phyloP scores from a whole-genome alignment of 192 early-diverging fungal genomes.

The Coemansia sp. region DNA sequence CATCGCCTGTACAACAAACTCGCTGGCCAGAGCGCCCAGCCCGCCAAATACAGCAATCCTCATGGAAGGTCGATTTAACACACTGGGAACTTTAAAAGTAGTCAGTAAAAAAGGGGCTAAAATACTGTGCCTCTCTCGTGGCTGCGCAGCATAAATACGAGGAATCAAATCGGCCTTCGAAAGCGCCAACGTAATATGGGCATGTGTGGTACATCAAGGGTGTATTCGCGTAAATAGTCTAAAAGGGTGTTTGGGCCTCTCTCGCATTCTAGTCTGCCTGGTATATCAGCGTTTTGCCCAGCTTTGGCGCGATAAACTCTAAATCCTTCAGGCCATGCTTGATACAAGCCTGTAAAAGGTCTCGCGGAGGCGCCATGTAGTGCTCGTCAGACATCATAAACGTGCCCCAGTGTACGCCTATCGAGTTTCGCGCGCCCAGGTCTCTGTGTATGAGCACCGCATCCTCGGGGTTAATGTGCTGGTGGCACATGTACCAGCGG shows the following conservation, averaged over 20 bases:
- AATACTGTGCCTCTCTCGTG: neutral
- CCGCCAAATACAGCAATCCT: constrained; percentile 43
- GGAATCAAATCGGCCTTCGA: neutral
- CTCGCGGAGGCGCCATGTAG: constrained; percentile 64
- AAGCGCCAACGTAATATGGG: neutral
- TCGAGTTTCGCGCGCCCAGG: constrained; percentile 58
- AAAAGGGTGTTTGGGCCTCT: neutral
- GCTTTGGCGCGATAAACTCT: constrained; percentile 38
- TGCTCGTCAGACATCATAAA: constrained; percentile 78
- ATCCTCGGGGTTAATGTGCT: constrained; percentile 79
- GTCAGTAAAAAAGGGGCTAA: neutral
- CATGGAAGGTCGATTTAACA: constrained; percentile 6
- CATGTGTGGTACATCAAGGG: neutral
- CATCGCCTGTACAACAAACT: constrained; percentile 31
- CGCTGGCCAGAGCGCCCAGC: constrained; percentile 20
- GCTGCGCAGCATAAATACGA: neutral
- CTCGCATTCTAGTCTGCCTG: neutral
- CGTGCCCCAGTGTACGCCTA: constrained; percentile 89
- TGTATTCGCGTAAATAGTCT: neutral
- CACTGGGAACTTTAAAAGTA: neutral
- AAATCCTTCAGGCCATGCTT: constrained; percentile 20
- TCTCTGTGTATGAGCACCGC: constrained; percentile 80
- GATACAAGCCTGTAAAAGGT: constrained; percentile 53
- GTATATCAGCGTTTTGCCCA: constrained; percentile 39
- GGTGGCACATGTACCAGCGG: constrained; percentile 69